Evolutionary conservation across 768 basidiomycete genomes (phyloP), one percentile per base, ranked within the genome.

Genomic region (Pholiota conissans): DNA sequence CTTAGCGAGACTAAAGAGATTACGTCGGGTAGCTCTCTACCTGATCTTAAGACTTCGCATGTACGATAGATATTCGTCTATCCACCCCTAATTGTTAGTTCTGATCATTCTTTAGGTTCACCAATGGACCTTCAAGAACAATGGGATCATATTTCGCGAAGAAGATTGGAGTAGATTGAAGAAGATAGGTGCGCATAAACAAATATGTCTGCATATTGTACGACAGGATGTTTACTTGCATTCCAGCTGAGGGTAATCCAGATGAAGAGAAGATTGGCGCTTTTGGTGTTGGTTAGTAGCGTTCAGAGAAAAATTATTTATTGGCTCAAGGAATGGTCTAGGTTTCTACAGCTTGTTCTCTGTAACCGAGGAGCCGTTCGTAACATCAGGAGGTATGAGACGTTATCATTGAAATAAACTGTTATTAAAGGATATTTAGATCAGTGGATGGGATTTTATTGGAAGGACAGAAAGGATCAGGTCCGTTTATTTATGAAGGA

Each of bases 201-300:
- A 32, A 32, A 6, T 13, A 32, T 32, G n/a, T n/a, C n/a, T 57
- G 13, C 3, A 18, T n/a, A 47, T 18, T 4, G 9, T 22, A 45
- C 5, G 5, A 45, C 20, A 49, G 3, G 39, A 13, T 16, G 27
- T 2, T 45, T 18, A 45, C 18, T 28, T 18, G 57, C 8, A 62
- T 34, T 48, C 34, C 63, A 86, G 95, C 95, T 9, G 90, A 93
- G 65, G 95, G 95, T 0, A 97, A 98, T 68, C 95, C 95, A 0
- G 91, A 95, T 63, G 92, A 95, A 70, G 86, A 90, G 71, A 95
- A 94, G 76, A 94, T 98, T 47, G 95, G 96, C 13, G 93, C 94
- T n/a, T 93, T 93, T 63, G 92, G 91, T 56, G 90, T 91, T n/a
- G 89, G 88, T 83, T 57, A 55, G 82, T 45, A 13, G 24, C 70